A percentile compares a stretch with the other conserved stretches of the same genome.
Evolutionary conservation across 1,139 yeast genomes (phyloP).

Genomic region (Protomyces arabidopsidicola): DNA sequence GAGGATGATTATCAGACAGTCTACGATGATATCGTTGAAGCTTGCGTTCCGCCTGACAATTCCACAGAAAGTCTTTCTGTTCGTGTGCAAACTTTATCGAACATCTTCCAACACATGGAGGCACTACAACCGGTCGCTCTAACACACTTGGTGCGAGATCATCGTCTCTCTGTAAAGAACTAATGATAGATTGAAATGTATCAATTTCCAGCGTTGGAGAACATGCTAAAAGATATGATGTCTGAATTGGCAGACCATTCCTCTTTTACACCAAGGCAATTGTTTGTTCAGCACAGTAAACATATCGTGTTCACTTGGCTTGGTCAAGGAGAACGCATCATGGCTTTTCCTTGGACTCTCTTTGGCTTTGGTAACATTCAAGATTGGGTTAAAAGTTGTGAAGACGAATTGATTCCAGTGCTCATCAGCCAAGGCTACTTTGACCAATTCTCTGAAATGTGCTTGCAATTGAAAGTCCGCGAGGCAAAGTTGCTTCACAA

Average conservation of each 20-base stretch:
- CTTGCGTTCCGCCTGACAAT: background rate
- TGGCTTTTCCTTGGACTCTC: conserved; percentile 1
- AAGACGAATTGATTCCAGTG: conserved; percentile 3
- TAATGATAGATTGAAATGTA: background rate
- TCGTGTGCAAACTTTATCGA: background rate
- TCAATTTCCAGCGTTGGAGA: background rate
- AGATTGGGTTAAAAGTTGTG: background rate
- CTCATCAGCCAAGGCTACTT: background rate
- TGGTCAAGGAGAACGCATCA: background rate
- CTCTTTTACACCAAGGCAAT: background rate
- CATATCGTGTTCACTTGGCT: background rate
- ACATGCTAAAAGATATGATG: background rate
- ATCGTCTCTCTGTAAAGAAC: background rate
- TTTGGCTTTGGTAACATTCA: background rate
- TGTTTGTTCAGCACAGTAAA: background rate
- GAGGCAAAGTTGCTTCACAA: background rate
- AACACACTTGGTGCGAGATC: background rate
- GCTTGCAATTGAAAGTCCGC: background rate
- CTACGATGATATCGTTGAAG: background rate
- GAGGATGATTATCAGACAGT: background rate
- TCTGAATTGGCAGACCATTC: background rate
- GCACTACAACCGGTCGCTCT: background rate
- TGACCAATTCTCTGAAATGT: background rate
- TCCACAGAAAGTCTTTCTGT: background rate
- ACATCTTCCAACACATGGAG: background rate